Evolutionary conservation across 768 basidiomycete species (phyloP).

Genomic region (Coprinellus micaceus): DNA sequence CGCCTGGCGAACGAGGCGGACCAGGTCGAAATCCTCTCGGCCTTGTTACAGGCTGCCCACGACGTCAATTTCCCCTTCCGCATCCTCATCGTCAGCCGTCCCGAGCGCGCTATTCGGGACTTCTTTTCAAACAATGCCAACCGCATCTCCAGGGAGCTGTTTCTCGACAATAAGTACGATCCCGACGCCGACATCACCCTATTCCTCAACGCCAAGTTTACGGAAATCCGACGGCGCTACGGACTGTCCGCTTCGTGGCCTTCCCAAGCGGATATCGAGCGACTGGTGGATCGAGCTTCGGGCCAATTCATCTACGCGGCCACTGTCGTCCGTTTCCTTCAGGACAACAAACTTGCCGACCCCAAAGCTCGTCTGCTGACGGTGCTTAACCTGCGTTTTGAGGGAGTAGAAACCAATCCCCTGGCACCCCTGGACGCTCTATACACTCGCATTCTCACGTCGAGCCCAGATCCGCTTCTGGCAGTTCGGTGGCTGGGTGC

Average conservation of each 20-base stretch:
- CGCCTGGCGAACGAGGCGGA: neutral
- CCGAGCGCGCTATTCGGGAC: neutral
- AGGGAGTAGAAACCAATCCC: neutral
- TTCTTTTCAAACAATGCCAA: neutral
- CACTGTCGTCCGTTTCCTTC: constrained; percentile 10
- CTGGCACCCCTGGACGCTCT: neutral
- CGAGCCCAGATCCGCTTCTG: neutral
- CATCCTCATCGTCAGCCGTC: constrained; percentile 5
- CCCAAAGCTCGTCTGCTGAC: neutral
- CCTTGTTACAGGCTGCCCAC: neutral
- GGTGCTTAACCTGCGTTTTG: neutral
- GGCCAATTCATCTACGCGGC: constrained; percentile 2
- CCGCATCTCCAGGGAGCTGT: neutral
- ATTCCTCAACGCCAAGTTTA: neutral
- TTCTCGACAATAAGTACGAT: constrained; percentile 4
- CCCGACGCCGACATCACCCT: neutral
- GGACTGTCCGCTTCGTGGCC: constrained; percentile 8
- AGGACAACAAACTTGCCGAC: constrained; percentile 5
- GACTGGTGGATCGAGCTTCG: constrained; percentile 13
- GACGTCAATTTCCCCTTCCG: neutral
- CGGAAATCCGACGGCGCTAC: neutral
- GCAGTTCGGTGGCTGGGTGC: neutral
- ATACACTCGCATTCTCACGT: neutral
- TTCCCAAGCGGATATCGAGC: neutral
- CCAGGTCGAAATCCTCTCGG: neutral